Evolutionary conservation across 306 rosid genomes (phyloP).

Genomic region (Datisca glomerata): DNA sequence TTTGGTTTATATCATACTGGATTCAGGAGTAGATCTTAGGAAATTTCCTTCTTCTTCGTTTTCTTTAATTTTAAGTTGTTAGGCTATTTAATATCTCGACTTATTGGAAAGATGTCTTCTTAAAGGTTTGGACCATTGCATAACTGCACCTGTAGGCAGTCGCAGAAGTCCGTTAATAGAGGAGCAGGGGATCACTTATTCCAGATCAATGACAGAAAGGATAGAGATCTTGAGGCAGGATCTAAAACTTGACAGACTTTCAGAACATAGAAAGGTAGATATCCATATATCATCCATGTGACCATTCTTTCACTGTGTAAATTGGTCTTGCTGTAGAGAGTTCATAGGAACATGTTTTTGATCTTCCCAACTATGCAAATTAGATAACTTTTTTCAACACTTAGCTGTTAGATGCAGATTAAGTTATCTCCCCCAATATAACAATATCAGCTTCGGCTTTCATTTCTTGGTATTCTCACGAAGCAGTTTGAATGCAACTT

Average conservation of each 20-base stretch:
- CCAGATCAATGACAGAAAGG: slow-evolving; percentile 68
- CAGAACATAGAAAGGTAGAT: slow-evolving; percentile 65
- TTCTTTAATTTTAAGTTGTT: slow-evolving; percentile 11
- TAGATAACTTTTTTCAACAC: not conserved
- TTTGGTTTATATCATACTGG: not conserved
- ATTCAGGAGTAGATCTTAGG: not conserved
- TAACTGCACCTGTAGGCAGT: slow-evolving; percentile 31
- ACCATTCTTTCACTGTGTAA: not conserved
- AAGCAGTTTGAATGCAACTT: too few relatives aligned
- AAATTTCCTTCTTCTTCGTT: not conserved
- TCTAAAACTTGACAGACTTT: slow-evolving; percentile 49
- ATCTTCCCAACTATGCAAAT: not conserved
- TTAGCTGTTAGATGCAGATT: too few relatives aligned
- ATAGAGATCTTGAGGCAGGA: slow-evolving; percentile 34
- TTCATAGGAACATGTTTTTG: slow-evolving; percentile 1
- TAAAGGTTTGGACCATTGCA: slow-evolving; percentile 45
- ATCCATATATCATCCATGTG: slow-evolving; percentile 7
- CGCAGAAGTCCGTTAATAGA: slow-evolving; percentile 28
- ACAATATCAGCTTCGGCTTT: too few relatives aligned
- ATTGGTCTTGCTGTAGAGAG: not conserved
- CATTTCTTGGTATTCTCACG: too few relatives aligned
- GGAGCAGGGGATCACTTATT: slow-evolving; percentile 25
- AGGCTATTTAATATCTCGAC: slow-evolving; percentile 10
- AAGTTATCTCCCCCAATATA: too few relatives aligned
- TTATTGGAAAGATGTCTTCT: slow-evolving; percentile 20